Evolutionary conservation across 2,329 filamentous ascomycete species (phyloP), one percentile per base, ranked within the genome.

Genomic region (Fusarium fujikuroi): DNA sequence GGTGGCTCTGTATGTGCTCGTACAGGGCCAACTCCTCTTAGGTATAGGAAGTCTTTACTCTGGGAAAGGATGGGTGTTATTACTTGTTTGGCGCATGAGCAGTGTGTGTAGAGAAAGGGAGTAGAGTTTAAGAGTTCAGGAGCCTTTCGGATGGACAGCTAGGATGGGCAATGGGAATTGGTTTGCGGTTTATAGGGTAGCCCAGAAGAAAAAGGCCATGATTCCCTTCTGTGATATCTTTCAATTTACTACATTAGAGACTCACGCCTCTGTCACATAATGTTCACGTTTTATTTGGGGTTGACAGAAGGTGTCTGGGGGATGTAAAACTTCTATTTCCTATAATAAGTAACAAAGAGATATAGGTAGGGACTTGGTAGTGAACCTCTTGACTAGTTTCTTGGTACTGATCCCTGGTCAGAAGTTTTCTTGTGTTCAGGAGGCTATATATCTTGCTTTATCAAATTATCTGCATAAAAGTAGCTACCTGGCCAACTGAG

Each of bases 91-190:
- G 63, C 63, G 63, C 62, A 72, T 68, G 43, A 68, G 67, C 39
- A 64, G 59, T 54, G 52, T 47, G 63, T 72, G 53, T 63, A 30
- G 58, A 63, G 54, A 58, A 61, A 21, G 39, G 57, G 36, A 50
- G 66, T 76, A 72, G 66, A 75, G 56, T 66, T 43, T n/a, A 39
- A 72, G 66, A 73, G 56, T 66, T 40, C 23, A 39, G 34, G 25
- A 50, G 39, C 64, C 43, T 49, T 52, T 46, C 42, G 54, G 50
- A 54, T 53, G 59, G 53, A 63, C 44, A 57, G 40, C 42, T 23
- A 32, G 42, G 36, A 40, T 60, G 23, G 39, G 28, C 63, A 52
- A 42, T 39, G 34, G 28, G 46, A 28, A 36, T 34, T n/a, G 32
- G 43, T 34, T n/a, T 32, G 42, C 11, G 47, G 68, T 25, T 39